Conservation (phyloP, 345 rosid species). For the Carallia brachiata region DNA sequence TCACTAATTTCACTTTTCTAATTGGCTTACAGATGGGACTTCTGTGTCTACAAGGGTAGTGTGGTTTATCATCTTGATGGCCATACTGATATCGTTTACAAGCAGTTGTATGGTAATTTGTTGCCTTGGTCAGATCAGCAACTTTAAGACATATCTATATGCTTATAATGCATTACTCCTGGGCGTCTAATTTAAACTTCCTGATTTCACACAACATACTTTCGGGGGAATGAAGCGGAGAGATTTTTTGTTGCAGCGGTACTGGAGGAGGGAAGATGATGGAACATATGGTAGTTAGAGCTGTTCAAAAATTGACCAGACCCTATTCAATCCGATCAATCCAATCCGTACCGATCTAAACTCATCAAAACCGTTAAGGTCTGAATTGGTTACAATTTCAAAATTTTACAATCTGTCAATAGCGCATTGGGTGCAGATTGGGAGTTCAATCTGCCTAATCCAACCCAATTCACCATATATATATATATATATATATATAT, state of each 20-base stretch:
- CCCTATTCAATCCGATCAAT: too few species aligned
- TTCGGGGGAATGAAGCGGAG: constrained; percentile 82
- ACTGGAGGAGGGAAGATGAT: constrained; percentile 98
- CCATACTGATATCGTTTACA: constrained; percentile 89
- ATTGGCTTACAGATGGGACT: constrained; percentile 79
- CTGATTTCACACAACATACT: constrained; percentile 13
- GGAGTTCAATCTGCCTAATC: too few species aligned
- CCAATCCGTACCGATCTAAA: too few species aligned
- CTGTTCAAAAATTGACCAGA: too few species aligned
- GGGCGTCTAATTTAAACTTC: constrained; percentile 19
- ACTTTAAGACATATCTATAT: not conserved
- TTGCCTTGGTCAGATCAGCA: constrained; percentile 65
- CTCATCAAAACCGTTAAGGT: too few species aligned
- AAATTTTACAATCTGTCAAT: too few species aligned
- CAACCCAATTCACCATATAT: too few species aligned
- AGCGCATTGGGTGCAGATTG: too few species aligned
- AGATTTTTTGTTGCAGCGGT: constrained; percentile 79
- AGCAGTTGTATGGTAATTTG: constrained; percentile 80
- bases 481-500: too few species aligned
- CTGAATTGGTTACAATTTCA: too few species aligned
- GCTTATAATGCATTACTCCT: not conserved
- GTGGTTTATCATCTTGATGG: constrained; percentile 95
- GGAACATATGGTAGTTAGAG: constrained; percentile 73
- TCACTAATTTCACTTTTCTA: constrained; percentile 16
- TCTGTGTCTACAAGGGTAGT: constrained; percentile 85